Conservation (phyloP, 2,329 filamentous ascomycete species). For the Elsinoe australis region DNA sequence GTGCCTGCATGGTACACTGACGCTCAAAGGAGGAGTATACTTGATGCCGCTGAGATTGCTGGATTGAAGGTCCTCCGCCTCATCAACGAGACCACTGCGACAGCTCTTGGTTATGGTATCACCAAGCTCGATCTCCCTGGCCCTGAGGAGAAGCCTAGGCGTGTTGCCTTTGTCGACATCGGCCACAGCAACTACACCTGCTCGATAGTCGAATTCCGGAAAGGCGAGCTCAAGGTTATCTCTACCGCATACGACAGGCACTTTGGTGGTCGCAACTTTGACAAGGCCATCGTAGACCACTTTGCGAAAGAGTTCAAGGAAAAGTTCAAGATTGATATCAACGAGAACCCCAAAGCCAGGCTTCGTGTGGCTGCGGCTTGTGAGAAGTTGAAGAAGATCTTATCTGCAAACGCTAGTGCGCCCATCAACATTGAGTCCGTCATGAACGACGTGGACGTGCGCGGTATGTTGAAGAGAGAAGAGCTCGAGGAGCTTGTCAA, state of each 20-base stretch:
- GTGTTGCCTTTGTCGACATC: conserved; percentile 88
- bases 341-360: conserved; percentile 79
- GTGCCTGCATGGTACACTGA: conserved; percentile 98
- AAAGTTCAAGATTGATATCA: conserved; percentile 96
- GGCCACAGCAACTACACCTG: conserved; percentile 94
- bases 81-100: conserved; percentile 97
- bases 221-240: conserved; percentile 93
- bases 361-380: conserved; percentile 79
- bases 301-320: conserved; percentile 93
- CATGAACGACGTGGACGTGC: conserved; percentile 96
- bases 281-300: conserved; percentile 89
- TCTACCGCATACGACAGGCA: conserved; percentile 87
- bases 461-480: conserved; percentile 80
- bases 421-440: conserved; percentile 95
- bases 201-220: conserved; percentile 92
- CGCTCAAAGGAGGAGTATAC: conserved; percentile 75
- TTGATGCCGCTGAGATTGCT: conserved; percentile 89
- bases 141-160: conserved; percentile 82
- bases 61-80: conserved; percentile 86
- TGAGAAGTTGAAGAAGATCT: conserved; percentile 97
- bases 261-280: conserved; percentile 95
- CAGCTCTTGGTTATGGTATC: conserved; percentile 93
- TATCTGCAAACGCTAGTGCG: conserved; percentile 88
- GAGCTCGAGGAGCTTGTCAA: conserved; percentile 88
- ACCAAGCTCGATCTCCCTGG: conserved; percentile 89